These are phyloP conservation scores for Durusdinium trenchii DNA, from an alignment of 73 alveolate genomes.

Conservation along the genomic window DNA sequence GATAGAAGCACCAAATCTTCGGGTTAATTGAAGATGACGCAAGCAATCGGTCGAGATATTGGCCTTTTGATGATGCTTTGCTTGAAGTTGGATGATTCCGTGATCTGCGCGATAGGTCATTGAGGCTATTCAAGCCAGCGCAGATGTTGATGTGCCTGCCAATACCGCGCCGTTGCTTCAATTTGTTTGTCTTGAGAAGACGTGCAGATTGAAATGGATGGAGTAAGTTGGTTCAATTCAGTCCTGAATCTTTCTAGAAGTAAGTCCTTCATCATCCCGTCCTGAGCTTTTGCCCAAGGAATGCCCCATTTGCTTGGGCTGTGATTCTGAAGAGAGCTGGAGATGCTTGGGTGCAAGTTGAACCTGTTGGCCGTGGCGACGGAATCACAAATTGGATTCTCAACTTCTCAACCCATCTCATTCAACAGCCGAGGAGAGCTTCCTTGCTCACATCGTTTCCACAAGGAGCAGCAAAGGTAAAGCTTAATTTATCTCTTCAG, in stretches of 20 bases:
- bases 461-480: constrained; percentile 38
- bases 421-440: constrained; percentile 26
- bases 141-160: constrained; percentile 39
- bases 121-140: constrained; percentile 36
- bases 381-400: neutral
- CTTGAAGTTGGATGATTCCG: neutral
- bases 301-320: constrained; percentile 79
- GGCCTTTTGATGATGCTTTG: neutral
- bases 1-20: neutral
- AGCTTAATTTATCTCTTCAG: neutral
- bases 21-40: neutral
- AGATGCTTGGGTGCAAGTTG: neutral
- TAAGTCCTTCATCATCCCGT: neutral
- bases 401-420: neutral
- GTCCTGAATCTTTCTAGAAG: neutral
- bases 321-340: constrained; percentile 44
- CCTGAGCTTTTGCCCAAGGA: constrained; percentile 14
- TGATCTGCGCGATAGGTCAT: constrained; percentile 17
- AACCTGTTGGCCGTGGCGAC: neutral
- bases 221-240: too few species aligned
- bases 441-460: constrained; percentile 72
- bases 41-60: neutral
- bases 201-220: too few species aligned
- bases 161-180: constrained; percentile 17
- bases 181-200: neutral